Base-by-base conservation (phyloP, 768 basidiomycete genomes). In the Hysterangium stoloniferum region DNA sequence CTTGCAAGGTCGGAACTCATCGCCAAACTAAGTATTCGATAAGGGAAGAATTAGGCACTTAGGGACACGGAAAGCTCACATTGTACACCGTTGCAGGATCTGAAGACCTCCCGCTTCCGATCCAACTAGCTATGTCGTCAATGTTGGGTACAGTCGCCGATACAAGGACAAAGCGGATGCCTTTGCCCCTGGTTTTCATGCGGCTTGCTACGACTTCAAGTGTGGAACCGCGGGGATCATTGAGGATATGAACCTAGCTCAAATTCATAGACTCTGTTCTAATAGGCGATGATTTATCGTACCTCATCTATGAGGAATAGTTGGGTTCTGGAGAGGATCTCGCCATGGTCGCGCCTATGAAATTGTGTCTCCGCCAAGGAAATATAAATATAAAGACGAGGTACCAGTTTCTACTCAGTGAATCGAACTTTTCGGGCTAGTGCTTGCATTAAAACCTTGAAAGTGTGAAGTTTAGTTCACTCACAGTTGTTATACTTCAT, bases 351-450 rank as follows among this genome's bases (percentile, higher is more conserved):
- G 46, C 68, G 65, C 80, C 84, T 83, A 46, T 45, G n/a, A n/a
- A n/a, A n/a, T n/a, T 17, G 38, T 45, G 31, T 37, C 4, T n/a
- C 43, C 22, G 37, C 28, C 28, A 51, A 42, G 13, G 25, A 29
- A 27, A 31, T 54, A 46, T 13, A 15, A 47, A 24, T 19, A 11
- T 34, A 15, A 27, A 40, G 2, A 9, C n/a, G 32, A 48, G 66
- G 20, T 33, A 87, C 90, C 86, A 94, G 58, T 81, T 86, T 37
- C 95, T 74, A 5, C 94, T 97, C 50, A 99, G 66, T 43, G 88
- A 86, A 58, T 98, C 95, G 86, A 91, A 94, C 66, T 99, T 99
- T 67, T 99, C 95, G 2, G 87, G 89, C 86, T 92, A 57, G n/a
- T n/a, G n/a, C n/a, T n/a, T n/a, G n/a, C 28, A 54, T 27, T 31